Evolutionary conservation across 257 asterid species (phyloP).

Genomic region (Orobanche coerulescens): DNA sequence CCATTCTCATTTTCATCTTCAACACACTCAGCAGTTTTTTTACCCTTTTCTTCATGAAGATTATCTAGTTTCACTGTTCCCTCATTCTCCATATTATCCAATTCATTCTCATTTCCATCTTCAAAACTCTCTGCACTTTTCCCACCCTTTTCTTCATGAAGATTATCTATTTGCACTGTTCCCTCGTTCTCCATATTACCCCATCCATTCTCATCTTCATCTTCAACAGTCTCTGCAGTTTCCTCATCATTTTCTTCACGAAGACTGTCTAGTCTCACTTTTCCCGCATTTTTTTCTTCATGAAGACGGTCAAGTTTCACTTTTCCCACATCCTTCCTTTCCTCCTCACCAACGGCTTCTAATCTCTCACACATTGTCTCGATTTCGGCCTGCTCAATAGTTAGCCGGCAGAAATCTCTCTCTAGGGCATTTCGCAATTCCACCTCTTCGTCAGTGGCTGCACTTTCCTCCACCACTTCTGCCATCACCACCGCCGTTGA

Average conservation of each 20-base stretch:
- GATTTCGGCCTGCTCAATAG: conserved; percentile 31
- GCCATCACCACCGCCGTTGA: conserved; percentile 14
- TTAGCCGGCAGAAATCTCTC: conserved; percentile 34
- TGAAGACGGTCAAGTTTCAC: background rate
- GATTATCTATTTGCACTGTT: background rate
- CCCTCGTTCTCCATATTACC: background rate
- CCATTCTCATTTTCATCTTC: background rate
- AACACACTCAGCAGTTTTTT: background rate
- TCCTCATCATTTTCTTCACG: background rate
- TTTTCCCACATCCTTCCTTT: conserved; percentile 10
- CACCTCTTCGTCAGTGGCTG: conserved; percentile 28
- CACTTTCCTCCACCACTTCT: conserved; percentile 21
- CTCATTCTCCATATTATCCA: background rate
- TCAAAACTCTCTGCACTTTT: conserved; percentile 14
- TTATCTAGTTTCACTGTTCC: background rate
- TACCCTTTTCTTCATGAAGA: background rate
- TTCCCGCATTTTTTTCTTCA: background rate
- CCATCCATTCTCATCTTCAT: background rate
- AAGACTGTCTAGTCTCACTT: background rate
- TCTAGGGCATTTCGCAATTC: conserved; percentile 31
- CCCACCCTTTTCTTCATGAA: conserved; percentile 6
- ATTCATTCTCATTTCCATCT: background rate
- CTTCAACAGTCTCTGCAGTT: background rate
- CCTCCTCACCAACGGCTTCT: conserved; percentile 6
- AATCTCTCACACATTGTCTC: conserved; percentile 22